A percentile compares a stretch with the other conserved stretches of the same genome.
Conservation (phyloP, 129 eudicot genomes). For the Pseudognaphalium luteoalbum region DNA sequence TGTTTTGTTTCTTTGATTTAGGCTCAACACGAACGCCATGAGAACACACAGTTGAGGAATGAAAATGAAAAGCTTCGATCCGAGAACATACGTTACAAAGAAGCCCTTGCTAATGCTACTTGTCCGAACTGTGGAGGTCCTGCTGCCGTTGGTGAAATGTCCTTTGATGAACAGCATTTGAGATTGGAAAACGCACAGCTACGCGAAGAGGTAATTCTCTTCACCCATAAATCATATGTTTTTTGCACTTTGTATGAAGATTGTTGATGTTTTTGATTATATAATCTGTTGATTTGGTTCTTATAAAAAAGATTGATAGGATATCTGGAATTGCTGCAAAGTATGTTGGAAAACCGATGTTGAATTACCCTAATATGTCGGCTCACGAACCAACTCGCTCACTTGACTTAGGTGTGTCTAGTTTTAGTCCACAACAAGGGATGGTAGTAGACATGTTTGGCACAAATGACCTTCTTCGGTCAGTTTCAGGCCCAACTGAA, state of each 20-base stretch:
- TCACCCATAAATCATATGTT: neutral
- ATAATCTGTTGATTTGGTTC: neutral
- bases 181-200: conserved; percentile 88
- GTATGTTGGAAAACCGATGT: conserved; percentile 95
- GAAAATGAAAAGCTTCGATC: conserved; percentile 95
- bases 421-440: conserved; percentile 60
- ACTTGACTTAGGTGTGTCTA: conserved; percentile 69
- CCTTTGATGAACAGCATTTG: conserved; percentile 92
- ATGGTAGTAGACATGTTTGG: conserved; percentile 74
- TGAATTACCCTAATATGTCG: conserved; percentile 62
- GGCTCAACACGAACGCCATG: conserved; percentile 96
- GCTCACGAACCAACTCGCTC: conserved; percentile 60
- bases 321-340: conserved; percentile 97
- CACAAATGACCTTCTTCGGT: conserved; percentile 68
- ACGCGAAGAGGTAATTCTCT: conserved; percentile 73
- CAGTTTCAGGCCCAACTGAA: conserved; percentile 80
- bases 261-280: neutral
- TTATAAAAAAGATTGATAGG: conserved; percentile 71
- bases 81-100: conserved; percentile 86
- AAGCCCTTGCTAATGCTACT: conserved; percentile 79
- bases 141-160: conserved; percentile 94
- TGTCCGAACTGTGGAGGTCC: conserved; percentile 99
- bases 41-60: conserved; percentile 75
- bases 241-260: neutral
- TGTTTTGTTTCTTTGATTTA: conserved; percentile 26